Conservation (phyloP, 441 rosid genomes). For the Metrosideros polymorpha region DNA sequence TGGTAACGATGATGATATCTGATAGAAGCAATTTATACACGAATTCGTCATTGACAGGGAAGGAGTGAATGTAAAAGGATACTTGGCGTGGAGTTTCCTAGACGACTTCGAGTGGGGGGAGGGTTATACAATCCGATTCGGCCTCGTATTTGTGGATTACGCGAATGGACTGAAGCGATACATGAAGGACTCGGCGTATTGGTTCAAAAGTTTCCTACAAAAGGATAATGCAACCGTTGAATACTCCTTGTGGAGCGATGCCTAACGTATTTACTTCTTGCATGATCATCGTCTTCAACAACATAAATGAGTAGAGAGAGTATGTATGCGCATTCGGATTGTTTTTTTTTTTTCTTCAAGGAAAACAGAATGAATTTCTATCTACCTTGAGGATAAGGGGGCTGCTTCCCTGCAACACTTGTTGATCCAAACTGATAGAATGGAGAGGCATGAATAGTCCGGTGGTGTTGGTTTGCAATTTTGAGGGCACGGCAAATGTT, state of each 20-base stretch:
- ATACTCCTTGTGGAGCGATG: too few species aligned
- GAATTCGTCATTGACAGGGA: neutral
- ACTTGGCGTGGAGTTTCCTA: constrained; percentile 27
- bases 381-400: neutral
- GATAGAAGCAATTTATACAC: too few species aligned
- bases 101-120: constrained; percentile 27
- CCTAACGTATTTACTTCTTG: too few species aligned
- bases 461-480: too few species aligned
- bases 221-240: neutral
- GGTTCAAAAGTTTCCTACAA: constrained; percentile 3
- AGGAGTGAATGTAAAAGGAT: constrained; percentile 26
- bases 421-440: neutral
- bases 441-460: too few species aligned
- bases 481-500: too few species aligned
- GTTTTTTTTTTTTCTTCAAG: too few species aligned
- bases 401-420: neutral
- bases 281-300: too few species aligned
- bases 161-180: constrained; percentile 12
- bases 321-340: too few species aligned
- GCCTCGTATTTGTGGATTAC: constrained; percentile 20
- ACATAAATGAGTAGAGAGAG: too few species aligned
- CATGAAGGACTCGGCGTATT: constrained; percentile 19
- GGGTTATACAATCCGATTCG: constrained; percentile 20
- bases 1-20: too few species aligned
- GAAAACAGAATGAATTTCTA: neutral